phyloP scores from a whole-genome alignment of 768 basidiomycete genomes.

The Lactifluus hygrophoroides region DNA sequence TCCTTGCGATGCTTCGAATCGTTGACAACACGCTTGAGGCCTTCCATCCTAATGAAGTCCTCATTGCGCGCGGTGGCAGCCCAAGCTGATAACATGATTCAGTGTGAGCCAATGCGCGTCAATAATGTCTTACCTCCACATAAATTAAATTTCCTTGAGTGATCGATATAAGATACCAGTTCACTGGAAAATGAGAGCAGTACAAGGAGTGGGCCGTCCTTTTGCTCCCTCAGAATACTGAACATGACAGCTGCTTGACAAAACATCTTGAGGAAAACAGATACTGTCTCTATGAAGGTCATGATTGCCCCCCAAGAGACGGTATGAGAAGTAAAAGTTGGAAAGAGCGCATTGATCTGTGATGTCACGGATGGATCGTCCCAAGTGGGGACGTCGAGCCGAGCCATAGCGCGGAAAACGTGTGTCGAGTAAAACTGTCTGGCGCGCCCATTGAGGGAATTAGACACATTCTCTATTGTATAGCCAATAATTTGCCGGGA shows the following conservation, averaged over 20 bases:
- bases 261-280: slow-evolving; percentile 40
- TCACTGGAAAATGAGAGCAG: slow-evolving; percentile 46
- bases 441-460: slow-evolving; percentile 50
- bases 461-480: slow-evolving; percentile 30
- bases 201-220: slow-evolving; percentile 55
- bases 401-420: slow-evolving; percentile 55
- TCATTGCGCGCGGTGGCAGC: slow-evolving; percentile 59
- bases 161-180: slow-evolving; percentile 32
- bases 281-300: slow-evolving; percentile 32
- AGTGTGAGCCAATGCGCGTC: too few relatives aligned
- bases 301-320: slow-evolving; percentile 56
- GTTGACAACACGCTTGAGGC: slow-evolving; percentile 50
- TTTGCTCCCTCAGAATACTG: slow-evolving; percentile 48
- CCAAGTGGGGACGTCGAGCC: slow-evolving; percentile 71
- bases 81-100: slow-evolving; percentile 38
- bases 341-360: slow-evolving; percentile 48
- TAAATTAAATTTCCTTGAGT: not conserved
- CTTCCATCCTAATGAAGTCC: slow-evolving; percentile 56
- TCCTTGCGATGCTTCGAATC: slow-evolving; percentile 57
- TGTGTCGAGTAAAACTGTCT: slow-evolving; percentile 54
- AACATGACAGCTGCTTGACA: slow-evolving; percentile 57
- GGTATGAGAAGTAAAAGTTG: slow-evolving; percentile 29
- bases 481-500: slow-evolving; percentile 37
- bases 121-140: not conserved
- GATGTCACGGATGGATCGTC: slow-evolving; percentile 57